These are phyloP conservation scores for Dactylellina leptospora DNA, from an alignment of 2,329 filamentous ascomycete genomes.

Conservation along the genomic window DNA sequence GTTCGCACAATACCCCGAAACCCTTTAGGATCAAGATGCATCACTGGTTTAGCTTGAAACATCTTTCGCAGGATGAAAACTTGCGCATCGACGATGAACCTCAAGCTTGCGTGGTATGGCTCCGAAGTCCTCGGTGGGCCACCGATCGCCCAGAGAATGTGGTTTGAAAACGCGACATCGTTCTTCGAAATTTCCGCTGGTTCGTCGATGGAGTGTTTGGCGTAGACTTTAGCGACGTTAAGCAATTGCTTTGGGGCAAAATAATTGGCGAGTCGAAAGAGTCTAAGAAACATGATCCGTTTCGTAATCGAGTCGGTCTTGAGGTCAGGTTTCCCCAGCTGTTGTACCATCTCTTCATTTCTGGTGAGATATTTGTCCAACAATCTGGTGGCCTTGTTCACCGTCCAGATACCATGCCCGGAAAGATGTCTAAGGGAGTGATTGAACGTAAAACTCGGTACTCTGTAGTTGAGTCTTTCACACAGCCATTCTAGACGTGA, in stretches of 20 bases:
- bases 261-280: constrained; percentile 41
- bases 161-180: constrained; percentile 42
- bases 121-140: constrained; percentile 18
- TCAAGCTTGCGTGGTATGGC: constrained; percentile 29
- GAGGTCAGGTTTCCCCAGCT: constrained; percentile 3
- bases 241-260: constrained; percentile 29
- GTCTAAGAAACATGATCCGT: constrained; percentile 40
- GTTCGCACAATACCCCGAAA: constrained; percentile 46
- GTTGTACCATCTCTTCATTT: constrained; percentile 25
- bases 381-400: constrained; percentile 16
- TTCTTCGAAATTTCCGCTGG: constrained; percentile 34
- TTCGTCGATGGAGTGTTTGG: constrained; percentile 43
- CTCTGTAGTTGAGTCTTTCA: constrained; percentile 21
- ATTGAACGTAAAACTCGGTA: constrained; percentile 30
- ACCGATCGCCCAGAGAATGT: constrained; percentile 42
- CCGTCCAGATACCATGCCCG: constrained; percentile 23
- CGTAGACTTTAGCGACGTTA: constrained; percentile 28
- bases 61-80: constrained; percentile 38
- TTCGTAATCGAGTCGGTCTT: constrained; percentile 35
- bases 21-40: constrained; percentile 45
- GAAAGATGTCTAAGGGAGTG: constrained; percentile 42
- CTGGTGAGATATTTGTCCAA: constrained; percentile 27
- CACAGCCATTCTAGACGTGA: constrained; percentile 38
- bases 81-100: constrained; percentile 47
- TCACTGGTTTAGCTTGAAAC: constrained; percentile 37